Conservation (phyloP, 2,329 filamentous ascomycete genomes). For the Fusarium nygamai region DNA sequence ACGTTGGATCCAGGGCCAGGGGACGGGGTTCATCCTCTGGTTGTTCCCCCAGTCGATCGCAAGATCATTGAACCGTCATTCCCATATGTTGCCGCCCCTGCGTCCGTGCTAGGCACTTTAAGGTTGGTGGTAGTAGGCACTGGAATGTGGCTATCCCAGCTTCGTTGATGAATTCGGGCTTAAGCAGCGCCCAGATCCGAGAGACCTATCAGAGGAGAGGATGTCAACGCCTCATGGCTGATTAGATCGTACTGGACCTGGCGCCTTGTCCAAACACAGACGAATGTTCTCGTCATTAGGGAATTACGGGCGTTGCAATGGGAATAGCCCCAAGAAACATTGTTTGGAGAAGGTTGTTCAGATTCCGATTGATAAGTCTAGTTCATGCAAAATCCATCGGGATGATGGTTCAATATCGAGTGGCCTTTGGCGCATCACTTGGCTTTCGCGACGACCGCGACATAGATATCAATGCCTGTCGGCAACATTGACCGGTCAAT, state of each 20-base stretch:
- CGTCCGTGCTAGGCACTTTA: neutral
- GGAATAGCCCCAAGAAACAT: neutral
- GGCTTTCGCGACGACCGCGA: neutral
- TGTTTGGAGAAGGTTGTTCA: neutral
- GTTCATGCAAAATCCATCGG: fast-evolving
- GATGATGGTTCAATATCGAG: neutral
- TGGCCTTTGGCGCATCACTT: neutral
- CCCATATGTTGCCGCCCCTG: fast-evolving
- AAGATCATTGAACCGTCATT: neutral
- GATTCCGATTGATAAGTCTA: neutral
- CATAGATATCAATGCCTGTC: neutral
- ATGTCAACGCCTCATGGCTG: neutral
- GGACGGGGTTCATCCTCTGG: neutral
- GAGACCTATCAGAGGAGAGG: fast-evolving
- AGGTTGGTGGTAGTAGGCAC: neutral
- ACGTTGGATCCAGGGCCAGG: neutral
- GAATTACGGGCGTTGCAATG: neutral
- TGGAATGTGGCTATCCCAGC: neutral
- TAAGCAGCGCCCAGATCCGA: neutral
- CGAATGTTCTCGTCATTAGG: too few relatives aligned
- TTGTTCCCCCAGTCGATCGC: neutral
- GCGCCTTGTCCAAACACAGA: neutral
- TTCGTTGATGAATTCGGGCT: neutral
- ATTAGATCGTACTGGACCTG: neutral
- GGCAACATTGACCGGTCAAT: too few relatives aligned